Evolutionary conservation across 2,329 filamentous ascomycete genomes (phyloP).

Genomic region (Diaporthe sp.): DNA sequence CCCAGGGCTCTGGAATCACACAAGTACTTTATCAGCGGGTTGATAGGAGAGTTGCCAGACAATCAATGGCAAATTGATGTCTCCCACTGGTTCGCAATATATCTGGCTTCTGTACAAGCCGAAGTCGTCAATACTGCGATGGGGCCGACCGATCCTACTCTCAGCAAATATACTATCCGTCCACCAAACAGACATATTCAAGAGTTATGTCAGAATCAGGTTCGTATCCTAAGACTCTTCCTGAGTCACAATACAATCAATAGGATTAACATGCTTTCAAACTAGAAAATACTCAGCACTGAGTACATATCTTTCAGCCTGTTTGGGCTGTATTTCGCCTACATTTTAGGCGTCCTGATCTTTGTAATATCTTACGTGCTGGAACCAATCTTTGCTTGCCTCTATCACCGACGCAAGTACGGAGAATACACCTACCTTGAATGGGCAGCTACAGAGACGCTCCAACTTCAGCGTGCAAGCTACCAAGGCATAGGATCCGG

Average conservation of each 20-base stretch:
- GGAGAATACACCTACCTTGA: not conserved
- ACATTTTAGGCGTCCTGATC: not conserved
- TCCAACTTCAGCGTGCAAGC: not conserved
- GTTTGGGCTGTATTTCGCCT: not conserved
- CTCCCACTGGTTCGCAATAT: conserved; percentile 35
- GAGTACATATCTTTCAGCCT: not conserved
- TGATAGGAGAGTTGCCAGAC: conserved; percentile 15
- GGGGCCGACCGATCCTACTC: not conserved
- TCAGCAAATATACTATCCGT: not conserved
- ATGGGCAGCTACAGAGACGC: not conserved
- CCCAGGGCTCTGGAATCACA: not conserved
- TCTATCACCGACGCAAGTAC: not conserved
- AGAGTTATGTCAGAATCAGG: not conserved
- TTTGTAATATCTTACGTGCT: not conserved
- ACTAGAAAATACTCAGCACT: not conserved
- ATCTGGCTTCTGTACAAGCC: conserved; percentile 35
- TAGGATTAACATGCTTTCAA: not conserved
- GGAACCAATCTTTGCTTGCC: not conserved
- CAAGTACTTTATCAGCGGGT: not conserved
- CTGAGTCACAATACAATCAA: too few relatives aligned
- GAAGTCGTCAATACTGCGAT: not conserved
- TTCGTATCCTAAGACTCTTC: not conserved
- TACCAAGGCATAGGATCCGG: not conserved
- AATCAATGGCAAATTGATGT: conserved; percentile 43
- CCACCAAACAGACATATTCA: not conserved